Conservation (phyloP, 2,329 filamentous ascomycete genomes). For the Penicillium sp. region DNA sequence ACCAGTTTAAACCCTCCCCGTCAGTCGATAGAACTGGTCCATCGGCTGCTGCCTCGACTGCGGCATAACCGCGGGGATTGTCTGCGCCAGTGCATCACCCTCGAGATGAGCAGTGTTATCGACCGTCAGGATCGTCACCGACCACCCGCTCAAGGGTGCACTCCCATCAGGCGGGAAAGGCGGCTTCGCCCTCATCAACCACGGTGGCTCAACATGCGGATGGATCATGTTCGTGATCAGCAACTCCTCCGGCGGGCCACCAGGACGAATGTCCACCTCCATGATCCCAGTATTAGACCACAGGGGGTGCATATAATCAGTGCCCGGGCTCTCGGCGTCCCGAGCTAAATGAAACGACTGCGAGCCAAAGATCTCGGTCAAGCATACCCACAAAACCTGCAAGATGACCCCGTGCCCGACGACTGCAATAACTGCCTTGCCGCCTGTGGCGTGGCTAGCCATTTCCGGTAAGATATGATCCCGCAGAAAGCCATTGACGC, state of each 20-base stretch:
- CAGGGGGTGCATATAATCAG: slow-evolving; percentile 52
- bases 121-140: slow-evolving; percentile 58
- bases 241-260: slow-evolving; percentile 5
- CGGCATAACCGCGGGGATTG: slow-evolving; percentile 73
- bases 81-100: slow-evolving; percentile 71
- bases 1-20: slow-evolving; percentile 14
- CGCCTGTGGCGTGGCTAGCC: slow-evolving; percentile 25
- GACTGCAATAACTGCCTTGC: slow-evolving; percentile 58
- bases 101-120: slow-evolving; percentile 72
- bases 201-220: slow-evolving; percentile 6
- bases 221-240: neutral
- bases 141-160: slow-evolving; percentile 38
- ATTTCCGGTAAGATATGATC: slow-evolving; percentile 62
- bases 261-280: slow-evolving; percentile 44
- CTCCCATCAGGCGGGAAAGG: slow-evolving; percentile 3
- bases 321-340: slow-evolving; percentile 34
- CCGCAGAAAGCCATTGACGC: slow-evolving; percentile 68
- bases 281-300: slow-evolving; percentile 69
- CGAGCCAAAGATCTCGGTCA: slow-evolving; percentile 59
- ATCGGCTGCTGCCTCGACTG: slow-evolving; percentile 75
- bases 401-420: slow-evolving; percentile 85
- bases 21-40: slow-evolving; percentile 70
- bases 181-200: slow-evolving; percentile 2
- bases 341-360: slow-evolving; percentile 49
- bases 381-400: slow-evolving; percentile 63